Evolutionary conservation across 306 rosid species (phyloP), one percentile per base, ranked within the genome.

Genomic region (Medicago ruthenica): DNA sequence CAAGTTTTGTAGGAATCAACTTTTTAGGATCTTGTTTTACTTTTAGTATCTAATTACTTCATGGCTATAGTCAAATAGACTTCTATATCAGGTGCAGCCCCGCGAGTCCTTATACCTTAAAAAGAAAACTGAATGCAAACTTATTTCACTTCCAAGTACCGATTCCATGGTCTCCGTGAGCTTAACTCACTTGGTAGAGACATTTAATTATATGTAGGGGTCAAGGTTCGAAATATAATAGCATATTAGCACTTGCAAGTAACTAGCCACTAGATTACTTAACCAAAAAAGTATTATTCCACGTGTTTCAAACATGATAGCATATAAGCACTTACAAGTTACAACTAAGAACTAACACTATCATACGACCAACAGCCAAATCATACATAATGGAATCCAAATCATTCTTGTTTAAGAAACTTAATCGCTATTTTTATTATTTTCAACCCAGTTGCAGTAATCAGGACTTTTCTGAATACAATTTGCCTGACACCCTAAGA

Each of bases 381-480:
- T 41, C 59, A 47, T 34, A 73, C 61, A 67, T 22, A 70, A 39
- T 17, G 64, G 14, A 77, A 81, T 7, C 20, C 51, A 50, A 39
- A 69, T 51, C 44, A 73, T 72, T 71, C 69, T 54, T 47, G 73
- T 63, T 64, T 63, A 15, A 55, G 21, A 67, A 64, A 48, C 42
- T 80, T 60, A n/a, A 57, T 14, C 69, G 69, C 82, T 71, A 71
- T 81, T 57, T 79, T 85, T 81, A 89, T 90, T 89, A 83, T 75
- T 84, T 79, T 76, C 79, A 84, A 79, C 81, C 83, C 83, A 72
- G 78, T 77, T 77, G 70, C 44, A 17, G 57, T 54, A 71, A 68
- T 74, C 81, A 82, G 92, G 87, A 79, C 85, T 84, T 54, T 21
- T 78, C 63, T 80, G 80, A 87, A 82, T 83, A 87, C 91, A 87